Evolutionary conservation across 805 yeast species (phyloP).

Genomic region (Nakazawaea sp.): DNA sequence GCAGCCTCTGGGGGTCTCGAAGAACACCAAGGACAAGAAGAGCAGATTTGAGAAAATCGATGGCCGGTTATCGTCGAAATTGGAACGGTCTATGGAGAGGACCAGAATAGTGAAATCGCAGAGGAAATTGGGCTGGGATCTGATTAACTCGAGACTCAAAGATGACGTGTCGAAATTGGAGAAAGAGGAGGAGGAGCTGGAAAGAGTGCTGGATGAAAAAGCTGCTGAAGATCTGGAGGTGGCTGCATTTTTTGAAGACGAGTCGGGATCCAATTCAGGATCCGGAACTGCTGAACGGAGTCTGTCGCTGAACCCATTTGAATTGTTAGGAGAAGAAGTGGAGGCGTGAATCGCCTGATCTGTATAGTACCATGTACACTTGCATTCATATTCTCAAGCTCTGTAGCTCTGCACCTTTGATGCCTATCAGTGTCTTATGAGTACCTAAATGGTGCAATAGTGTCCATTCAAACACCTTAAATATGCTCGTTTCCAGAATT

Average conservation of each 20-base stretch:
- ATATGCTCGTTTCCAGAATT: no score
- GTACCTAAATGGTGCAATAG: no score
- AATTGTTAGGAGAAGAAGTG: conserved; percentile 30
- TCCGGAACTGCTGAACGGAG: no score
- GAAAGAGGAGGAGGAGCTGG: conserved; percentile 29
- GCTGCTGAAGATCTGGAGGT: conserved; percentile 12
- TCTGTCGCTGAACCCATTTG: conserved; percentile 23
- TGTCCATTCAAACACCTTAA: no score
- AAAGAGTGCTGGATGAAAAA: conserved; percentile 19
- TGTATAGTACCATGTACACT: no score
- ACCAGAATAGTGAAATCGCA: conserved; percentile 55
- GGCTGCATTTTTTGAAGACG: conserved; percentile 7
- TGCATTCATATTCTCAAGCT: no score
- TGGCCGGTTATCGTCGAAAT: conserved; percentile 54
- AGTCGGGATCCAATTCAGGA: neutral
- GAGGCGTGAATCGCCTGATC: no score
- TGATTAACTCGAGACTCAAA: conserved; percentile 46
- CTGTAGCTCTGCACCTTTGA: no score
- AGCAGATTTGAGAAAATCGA: conserved; percentile 44
- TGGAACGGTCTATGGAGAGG: conserved; percentile 56
- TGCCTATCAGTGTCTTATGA: no score
- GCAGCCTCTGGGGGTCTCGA: conserved; percentile 18
- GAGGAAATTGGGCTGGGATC: conserved; percentile 71
- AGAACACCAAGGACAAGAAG: conserved; percentile 26
- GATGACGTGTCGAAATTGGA: conserved; percentile 15